Evolutionary conservation across 192 early-diverging fungal genomes (phyloP).

Genomic region (Linnemannia exigua): DNA sequence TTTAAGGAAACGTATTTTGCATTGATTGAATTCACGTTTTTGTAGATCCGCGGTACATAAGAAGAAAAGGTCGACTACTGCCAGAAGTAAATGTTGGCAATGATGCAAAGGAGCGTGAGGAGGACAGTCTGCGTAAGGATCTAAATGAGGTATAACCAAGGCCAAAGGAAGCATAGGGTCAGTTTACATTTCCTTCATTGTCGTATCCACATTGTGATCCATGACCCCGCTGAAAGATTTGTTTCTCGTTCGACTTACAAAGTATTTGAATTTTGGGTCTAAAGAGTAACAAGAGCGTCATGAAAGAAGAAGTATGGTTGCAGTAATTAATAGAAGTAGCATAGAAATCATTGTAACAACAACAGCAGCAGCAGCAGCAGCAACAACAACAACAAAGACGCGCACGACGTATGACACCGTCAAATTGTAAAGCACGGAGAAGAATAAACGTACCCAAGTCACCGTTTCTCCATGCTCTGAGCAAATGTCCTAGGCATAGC

Average conservation of each 20-base stretch:
- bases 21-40: too few relatives aligned
- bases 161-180: not conserved
- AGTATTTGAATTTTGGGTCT: conserved; percentile 58
- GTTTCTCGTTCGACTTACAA: conserved; percentile 34
- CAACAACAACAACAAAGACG: not conserved
- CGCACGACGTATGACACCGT: too few relatives aligned
- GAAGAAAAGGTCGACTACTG: not conserved
- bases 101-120: conserved; percentile 48
- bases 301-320: not conserved
- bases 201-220: too few relatives aligned
- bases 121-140: conserved; percentile 46
- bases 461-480: conserved; percentile 50
- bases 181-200: too few relatives aligned
- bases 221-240: not conserved
- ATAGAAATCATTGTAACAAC: too few relatives aligned
- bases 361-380: too few relatives aligned
- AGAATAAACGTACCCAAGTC: conserved; percentile 41
- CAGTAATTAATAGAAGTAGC: too few relatives aligned
- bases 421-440: too few relatives aligned
- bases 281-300: not conserved
- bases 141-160: conserved; percentile 1
- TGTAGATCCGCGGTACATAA: not conserved
- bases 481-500: conserved; percentile 48
- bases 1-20: too few relatives aligned
- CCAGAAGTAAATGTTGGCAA: conserved; percentile 56